Percentiles rank a stretch among this genome's conserved stretches.
phyloP scores from a whole-genome alignment of 1,139 yeast genomes.

The Geotrichum aggregatum region DNA sequence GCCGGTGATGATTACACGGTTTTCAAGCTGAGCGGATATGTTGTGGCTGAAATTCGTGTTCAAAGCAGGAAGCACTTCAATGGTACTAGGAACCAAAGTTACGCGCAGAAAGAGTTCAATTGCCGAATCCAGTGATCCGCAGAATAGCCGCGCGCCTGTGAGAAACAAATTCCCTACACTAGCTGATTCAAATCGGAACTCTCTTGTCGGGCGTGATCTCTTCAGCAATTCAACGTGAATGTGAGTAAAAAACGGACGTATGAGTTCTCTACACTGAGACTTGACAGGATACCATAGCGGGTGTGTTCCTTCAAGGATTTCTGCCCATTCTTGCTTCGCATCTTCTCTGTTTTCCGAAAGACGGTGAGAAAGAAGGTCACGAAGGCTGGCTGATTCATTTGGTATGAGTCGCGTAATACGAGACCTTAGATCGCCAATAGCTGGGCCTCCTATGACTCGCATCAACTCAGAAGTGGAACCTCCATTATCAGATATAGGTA shows the following conservation, averaged over 20 bases:
- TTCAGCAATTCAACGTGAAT: conserved; percentile 74
- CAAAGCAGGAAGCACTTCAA: conserved; percentile 71
- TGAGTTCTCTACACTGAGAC: conserved; percentile 64
- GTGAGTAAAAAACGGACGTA: conserved; percentile 73
- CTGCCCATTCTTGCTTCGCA: conserved; percentile 73
- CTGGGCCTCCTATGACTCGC: conserved; percentile 91
- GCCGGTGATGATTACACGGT: conserved; percentile 80
- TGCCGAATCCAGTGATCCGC: conserved; percentile 81
- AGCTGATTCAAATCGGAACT: conserved; percentile 70
- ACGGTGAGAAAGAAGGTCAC: conserved; percentile 54
- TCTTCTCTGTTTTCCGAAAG: conserved; percentile 48
- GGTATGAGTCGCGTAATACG: conserved; percentile 68
- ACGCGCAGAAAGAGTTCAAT: conserved; percentile 69
- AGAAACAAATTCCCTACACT: conserved; percentile 80
- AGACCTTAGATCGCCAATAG: conserved; percentile 88
- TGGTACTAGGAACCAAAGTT: conserved; percentile 54
- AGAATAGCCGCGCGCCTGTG: conserved; percentile 75
- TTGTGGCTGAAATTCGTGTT: conserved; percentile 84
- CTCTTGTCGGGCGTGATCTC: conserved; percentile 54
- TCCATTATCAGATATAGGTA: conserved; percentile 90
- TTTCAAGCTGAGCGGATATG: conserved; percentile 67
- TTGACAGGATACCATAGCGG: conserved; percentile 59
- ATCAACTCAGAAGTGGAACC: conserved; percentile 90
- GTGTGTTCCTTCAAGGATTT: conserved; percentile 76
- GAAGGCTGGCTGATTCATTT: conserved; percentile 41